A percentile compares a stretch with the other conserved stretches of the same genome.
These are phyloP conservation scores for Fraxinus greggii DNA, from an alignment of 305 asterid species.

Conservation along the genomic window DNA sequence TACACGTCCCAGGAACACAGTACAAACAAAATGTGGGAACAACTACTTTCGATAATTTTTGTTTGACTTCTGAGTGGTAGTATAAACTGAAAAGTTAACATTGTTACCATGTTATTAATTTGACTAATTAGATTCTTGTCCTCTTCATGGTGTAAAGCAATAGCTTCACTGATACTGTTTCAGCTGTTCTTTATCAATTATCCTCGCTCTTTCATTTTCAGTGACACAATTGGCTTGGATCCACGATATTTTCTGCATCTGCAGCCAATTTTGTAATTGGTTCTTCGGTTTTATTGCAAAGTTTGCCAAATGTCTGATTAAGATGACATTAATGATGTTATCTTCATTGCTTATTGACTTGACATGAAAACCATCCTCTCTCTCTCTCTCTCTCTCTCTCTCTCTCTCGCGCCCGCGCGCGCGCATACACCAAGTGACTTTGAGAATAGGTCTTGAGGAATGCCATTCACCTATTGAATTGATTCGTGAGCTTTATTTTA, in stretches of 20 bases:
- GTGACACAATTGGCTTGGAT: not conserved
- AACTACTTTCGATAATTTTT: not conserved
- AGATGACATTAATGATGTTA: not conserved
- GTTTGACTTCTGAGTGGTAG: not conserved
- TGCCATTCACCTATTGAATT: not conserved
- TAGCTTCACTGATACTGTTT: not conserved
- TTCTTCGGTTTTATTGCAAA: not conserved
- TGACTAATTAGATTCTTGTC: not conserved
- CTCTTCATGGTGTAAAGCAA: not conserved
- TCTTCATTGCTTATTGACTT: not conserved
- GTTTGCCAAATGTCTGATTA: not conserved
- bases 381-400: not conserved
- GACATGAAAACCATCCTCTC: not conserved
- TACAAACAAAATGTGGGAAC: not conserved
- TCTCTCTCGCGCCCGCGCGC: not conserved
- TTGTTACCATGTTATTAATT: not conserved
- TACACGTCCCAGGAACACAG: not conserved
- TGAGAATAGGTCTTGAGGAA: not conserved
- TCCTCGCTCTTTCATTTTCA: not conserved
- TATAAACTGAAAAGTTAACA: not conserved
- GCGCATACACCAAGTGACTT: not conserved
- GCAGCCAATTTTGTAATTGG: not conserved
- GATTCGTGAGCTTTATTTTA: not conserved
- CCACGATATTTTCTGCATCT: not conserved
- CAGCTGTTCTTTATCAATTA: not conserved